Percentiles rank a stretch among this genome's conserved stretches.
Conservation (phyloP, 1,139 yeast species). For the Suhomyces chickasaworum region DNA sequence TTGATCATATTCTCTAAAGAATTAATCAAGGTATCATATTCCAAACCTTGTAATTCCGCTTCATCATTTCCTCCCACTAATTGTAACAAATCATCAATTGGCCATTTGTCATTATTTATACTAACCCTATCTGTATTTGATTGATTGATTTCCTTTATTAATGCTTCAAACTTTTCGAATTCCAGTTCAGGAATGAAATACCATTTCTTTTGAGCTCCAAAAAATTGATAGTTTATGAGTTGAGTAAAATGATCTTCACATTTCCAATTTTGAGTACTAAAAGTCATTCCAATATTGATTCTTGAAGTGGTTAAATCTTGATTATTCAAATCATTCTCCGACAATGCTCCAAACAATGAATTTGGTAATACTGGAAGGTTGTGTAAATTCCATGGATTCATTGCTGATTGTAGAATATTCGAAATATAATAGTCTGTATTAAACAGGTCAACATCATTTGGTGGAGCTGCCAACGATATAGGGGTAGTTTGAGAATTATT, state of each 20-base stretch:
- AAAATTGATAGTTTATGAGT: constrained; percentile 63
- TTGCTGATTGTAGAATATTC: constrained; percentile 26
- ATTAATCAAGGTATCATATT: constrained; percentile 29
- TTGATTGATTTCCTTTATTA: constrained; percentile 28
- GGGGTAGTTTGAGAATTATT: not conserved
- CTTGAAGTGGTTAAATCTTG: constrained; percentile 34
- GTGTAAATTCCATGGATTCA: constrained; percentile 71
- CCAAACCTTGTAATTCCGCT: constrained; percentile 13
- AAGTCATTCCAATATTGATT: constrained; percentile 59
- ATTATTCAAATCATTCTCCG: constrained; percentile 45
- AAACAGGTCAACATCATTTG: constrained; percentile 23
- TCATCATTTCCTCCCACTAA: constrained; percentile 17
- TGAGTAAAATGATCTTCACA: constrained; percentile 77
- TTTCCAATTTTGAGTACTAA: constrained; percentile 72
- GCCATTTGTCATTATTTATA: constrained; percentile 28
- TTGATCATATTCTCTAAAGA: constrained; percentile 37
- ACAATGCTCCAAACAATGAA: constrained; percentile 48
- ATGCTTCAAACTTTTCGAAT: constrained; percentile 60
- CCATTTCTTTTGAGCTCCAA: constrained; percentile 77
- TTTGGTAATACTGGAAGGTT: constrained; percentile 61
- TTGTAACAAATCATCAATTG: constrained; percentile 21
- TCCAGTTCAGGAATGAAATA: constrained; percentile 75
- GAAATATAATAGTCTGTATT: constrained; percentile 27
- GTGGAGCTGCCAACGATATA: not conserved
- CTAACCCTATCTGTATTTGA: constrained; percentile 22